Evolutionary conservation across 1,284 basidiomycete genomes (phyloP), one percentile per base, ranked within the genome.

Genomic region (Mycena citricolor): DNA sequence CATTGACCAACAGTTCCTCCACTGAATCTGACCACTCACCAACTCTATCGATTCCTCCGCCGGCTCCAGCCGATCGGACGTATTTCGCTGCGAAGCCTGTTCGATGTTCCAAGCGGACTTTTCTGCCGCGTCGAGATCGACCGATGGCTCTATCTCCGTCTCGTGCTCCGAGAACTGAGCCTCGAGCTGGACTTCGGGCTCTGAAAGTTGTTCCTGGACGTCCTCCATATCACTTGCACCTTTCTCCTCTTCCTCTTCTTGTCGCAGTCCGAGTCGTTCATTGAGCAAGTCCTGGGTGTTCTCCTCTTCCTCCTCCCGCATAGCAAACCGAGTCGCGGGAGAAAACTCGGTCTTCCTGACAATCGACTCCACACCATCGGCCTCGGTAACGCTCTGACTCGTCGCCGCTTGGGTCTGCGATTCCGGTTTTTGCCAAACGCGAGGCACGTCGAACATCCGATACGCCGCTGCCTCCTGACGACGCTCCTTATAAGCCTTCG

Each of bases 261-360:
- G 19, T 32, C 20, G 30, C 28, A 16, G 10, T 33, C 24, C 22
- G 31, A 33, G 21, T 24, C 17, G 4, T n/a, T 44, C n/a, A 10
- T 31, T 29, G 8, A 59, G 22, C 20, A 69, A 13, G 57, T 73
- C 72, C 54, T 73, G 72, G 5, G 69, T 70, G 17, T 58, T 64
- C 58, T 74, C 72, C 49, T 74, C 72, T 44, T 73, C 70, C 44
- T 74, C 71, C 39, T 69, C 52, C 31, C 64, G 58, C 29, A 67
- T 41, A 12, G 51, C 25, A 20, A n/a, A 22, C 32, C 22, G 24
- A 31, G 19, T 17, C 20, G 43, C 40, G 14, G 11, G 5, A 17
- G 16, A 11, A 23, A 5, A 41, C 17, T 7, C 14, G 17, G 1
- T 34, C 21, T 4, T 10, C n/a, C n/a, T n/a, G n/a, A n/a, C n/a